Conservation (phyloP, 1,284 basidiomycete genomes). For the Leccinum subrobustum region DNA sequence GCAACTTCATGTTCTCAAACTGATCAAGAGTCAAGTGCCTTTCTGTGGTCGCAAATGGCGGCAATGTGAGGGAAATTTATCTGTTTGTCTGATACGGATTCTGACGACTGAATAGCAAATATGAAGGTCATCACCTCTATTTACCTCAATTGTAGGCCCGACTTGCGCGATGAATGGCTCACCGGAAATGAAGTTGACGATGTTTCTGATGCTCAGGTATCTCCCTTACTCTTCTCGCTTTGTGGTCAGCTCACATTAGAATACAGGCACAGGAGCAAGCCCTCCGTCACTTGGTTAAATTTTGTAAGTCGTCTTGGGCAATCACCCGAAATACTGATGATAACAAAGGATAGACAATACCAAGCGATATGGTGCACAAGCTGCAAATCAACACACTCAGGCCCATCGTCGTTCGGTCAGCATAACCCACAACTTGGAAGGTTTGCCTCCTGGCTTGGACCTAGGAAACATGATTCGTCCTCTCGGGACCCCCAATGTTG, state of each 20-base stretch:
- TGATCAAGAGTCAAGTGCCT: conserved; percentile 98
- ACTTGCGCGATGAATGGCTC: conserved; percentile 97
- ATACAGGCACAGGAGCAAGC: conserved; percentile 91
- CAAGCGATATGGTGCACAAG: conserved; percentile 73
- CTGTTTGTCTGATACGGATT: neutral
- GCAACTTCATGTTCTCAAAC: conserved; percentile 94
- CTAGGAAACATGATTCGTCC: conserved; percentile 71
- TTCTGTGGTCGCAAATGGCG: conserved; percentile 99
- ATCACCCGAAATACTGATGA: conserved; percentile 2
- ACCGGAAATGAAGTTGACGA: conserved; percentile 92
- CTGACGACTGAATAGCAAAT: conserved; percentile 63
- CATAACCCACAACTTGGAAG: conserved; percentile 76
- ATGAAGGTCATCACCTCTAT: conserved; percentile 99
- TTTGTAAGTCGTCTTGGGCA: conserved; percentile 59
- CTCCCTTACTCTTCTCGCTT: conserved; percentile 2
- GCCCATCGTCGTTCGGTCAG: conserved; percentile 75
- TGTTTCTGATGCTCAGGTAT: conserved; percentile 78
- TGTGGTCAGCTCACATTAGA: conserved; percentile 8
- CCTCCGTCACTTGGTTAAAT: conserved; percentile 91
- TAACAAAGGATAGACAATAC: conserved; percentile 59
- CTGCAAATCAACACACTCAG: conserved; percentile 51
- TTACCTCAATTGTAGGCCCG: conserved; percentile 95
- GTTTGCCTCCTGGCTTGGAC: conserved; percentile 72
- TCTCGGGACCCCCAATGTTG: conserved; percentile 71
- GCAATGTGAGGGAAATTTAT: conserved; percentile 63